A percentile compares a stretch with the other conserved stretches of the same genome.
These are phyloP conservation scores for Corchorus olitorius DNA, from an alignment of 345 rosid genomes.

Conservation along the genomic window DNA sequence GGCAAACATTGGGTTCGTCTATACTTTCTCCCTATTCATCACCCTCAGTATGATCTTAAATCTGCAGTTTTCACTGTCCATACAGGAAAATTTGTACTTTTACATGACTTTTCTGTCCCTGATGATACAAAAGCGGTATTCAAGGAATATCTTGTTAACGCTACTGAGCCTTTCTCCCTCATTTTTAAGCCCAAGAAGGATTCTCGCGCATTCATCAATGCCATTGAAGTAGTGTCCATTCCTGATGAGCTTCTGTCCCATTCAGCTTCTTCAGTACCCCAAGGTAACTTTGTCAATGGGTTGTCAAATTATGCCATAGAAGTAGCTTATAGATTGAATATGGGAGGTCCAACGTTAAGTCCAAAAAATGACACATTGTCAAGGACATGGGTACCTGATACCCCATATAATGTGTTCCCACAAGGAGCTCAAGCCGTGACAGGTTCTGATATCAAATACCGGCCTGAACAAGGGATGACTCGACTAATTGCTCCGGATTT, in stretches of 20 bases:
- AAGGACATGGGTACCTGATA: no score
- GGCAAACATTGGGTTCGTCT: constrained; percentile 88
- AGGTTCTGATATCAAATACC: constrained; percentile 46
- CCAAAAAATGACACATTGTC: no score
- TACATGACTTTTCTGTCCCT: constrained; percentile 53
- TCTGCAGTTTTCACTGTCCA: constrained; percentile 57
- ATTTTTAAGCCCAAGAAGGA: constrained; percentile 51
- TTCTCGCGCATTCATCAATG: constrained; percentile 68
- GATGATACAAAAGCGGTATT: constrained; percentile 36
- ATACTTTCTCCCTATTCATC: constrained; percentile 68
- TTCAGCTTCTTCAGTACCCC: constrained; percentile 49
- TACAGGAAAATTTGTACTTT: constrained; percentile 61
- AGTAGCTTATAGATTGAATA: constrained; percentile 59
- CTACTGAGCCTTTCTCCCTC: constrained; percentile 48
- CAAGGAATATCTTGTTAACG: constrained; percentile 70
- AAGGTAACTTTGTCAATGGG: constrained; percentile 50
- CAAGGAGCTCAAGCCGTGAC: constrained; percentile 17
- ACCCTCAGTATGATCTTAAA: constrained; percentile 51
- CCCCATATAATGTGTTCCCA: no score
- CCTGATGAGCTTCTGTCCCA: constrained; percentile 65
- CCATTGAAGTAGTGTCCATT: constrained; percentile 65
- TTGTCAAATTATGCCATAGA: constrained; percentile 48
- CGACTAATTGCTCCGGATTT: no score
- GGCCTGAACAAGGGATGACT: constrained; percentile 38
- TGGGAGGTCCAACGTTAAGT: constrained; percentile 60